phyloP scores from a whole-genome alignment of 192 early-diverging fungal genomes.

The Radiomyces spectabilis region DNA sequence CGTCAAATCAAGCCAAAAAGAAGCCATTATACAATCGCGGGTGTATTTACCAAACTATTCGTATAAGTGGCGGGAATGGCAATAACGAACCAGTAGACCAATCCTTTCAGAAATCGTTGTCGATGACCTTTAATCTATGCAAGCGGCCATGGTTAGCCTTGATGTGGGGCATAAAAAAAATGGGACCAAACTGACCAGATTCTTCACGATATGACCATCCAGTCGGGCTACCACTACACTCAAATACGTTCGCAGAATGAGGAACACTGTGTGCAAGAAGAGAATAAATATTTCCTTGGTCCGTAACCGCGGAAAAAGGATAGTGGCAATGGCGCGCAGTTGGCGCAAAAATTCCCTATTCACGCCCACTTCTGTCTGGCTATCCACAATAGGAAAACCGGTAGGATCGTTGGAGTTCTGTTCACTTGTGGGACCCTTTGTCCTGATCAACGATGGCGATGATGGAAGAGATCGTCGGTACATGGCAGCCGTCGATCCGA shows the following conservation, averaged over 20 bases:
- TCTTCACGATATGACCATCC: conserved; percentile 91
- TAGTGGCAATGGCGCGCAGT: conserved; percentile 65
- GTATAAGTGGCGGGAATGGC: conserved; percentile 95
- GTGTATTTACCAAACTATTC: conserved; percentile 74
- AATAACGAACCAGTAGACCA: conserved; percentile 88
- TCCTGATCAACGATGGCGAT: not conserved
- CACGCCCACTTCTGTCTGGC: conserved; percentile 43
- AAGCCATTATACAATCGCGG: not conserved
- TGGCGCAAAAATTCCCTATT: conserved; percentile 53
- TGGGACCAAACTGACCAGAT: conserved; percentile 59
- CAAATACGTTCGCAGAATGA: conserved; percentile 87
- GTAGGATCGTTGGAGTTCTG: too few relatives aligned
- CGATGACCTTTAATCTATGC: conserved; percentile 61
- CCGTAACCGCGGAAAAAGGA: conserved; percentile 72
- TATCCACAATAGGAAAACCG: not conserved
- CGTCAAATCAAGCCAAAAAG: not conserved
- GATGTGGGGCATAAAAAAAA: not conserved
- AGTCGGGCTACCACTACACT: conserved; percentile 87
- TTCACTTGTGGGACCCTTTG: too few relatives aligned
- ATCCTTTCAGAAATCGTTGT: conserved; percentile 74
- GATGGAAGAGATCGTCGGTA: too few relatives aligned
- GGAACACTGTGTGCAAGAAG: conserved; percentile 73
- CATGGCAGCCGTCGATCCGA: not conserved
- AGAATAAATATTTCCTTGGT: conserved; percentile 80
- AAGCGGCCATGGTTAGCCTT: not conserved